Evolutionary conservation across 495 filamentous ascomycete genomes (phyloP).

Genomic region (Cryomyces antarcticus): DNA sequence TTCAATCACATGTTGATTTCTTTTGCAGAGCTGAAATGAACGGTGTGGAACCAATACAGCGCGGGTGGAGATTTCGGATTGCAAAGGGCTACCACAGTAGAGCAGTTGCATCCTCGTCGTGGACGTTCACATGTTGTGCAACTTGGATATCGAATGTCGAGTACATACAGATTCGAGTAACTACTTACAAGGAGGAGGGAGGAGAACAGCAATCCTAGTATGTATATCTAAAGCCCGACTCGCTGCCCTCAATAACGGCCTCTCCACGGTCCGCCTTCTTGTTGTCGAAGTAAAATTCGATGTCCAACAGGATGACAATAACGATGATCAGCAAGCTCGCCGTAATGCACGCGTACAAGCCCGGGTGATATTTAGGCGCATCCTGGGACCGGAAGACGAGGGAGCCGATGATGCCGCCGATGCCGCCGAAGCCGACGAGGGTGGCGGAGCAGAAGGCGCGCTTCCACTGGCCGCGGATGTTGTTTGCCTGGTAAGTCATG

Average conservation of each 20-base stretch:
- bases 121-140: too few relatives aligned
- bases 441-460: slow-evolving; percentile 11
- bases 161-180: too few relatives aligned
- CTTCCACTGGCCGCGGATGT: slow-evolving; percentile 47
- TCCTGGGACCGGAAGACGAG: slow-evolving; percentile 30
- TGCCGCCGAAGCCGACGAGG: slow-evolving; percentile 28
- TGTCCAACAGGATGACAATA: slow-evolving; percentile 3
- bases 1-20: too few relatives aligned
- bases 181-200: too few relatives aligned
- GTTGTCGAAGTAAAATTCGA: slow-evolving; percentile 7
- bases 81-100: too few relatives aligned
- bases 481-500: slow-evolving; percentile 46
- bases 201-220: slow-evolving; percentile 1
- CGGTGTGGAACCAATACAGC: too few relatives aligned
- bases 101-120: too few relatives aligned
- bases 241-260: slow-evolving; percentile 7
- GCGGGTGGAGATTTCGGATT: too few relatives aligned
- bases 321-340: slow-evolving; percentile 6
- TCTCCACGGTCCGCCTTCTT: slow-evolving; percentile 11
- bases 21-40: too few relatives aligned
- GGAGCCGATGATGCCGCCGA: slow-evolving; percentile 38
- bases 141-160: too few relatives aligned
- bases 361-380: slow-evolving; percentile 9
- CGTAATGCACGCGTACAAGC: slow-evolving; percentile 13
- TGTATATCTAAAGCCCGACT: slow-evolving; percentile 10